Base-by-base conservation (phyloP, 2,329 filamentous ascomycete genomes). In the Exophiala spinifera region DNA sequence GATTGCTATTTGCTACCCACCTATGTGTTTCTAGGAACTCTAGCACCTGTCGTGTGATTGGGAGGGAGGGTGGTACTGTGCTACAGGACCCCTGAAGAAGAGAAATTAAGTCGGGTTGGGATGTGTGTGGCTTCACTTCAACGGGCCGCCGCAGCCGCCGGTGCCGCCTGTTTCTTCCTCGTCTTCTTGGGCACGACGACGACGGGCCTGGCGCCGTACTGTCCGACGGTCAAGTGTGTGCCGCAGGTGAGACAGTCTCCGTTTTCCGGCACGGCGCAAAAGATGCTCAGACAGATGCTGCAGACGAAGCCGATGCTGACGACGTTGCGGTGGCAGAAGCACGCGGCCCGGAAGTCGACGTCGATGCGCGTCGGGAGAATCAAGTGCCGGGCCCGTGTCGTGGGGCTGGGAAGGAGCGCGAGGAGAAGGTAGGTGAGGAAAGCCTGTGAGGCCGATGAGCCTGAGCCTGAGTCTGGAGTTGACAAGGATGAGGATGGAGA, bases 311-410 rank as follows among this genome's bases (percentile, higher is more conserved):
- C 94, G 1, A 91, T 84, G 71, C 96, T 90, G 40, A 99, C 87
- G 17, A 97, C 90, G 33, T 83, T 84, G 47, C 92, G 81, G 73
- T 99, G 94, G 69, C 94, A 99, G 74, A 99, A 99, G 69, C 94
- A 99, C 3, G 94, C 94, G n/a, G 95, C 92, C 40, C 94, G 84
- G 70, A 99, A 99, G 73, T 99, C 95, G 40, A 99, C 91, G 42
- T 87, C 85, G 52, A 91, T 88, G 34, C 89, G 86, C 6, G 88
- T 89, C 0, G 94, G 91, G 3, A 87, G 76, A 39, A 96, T 80
- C 39, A 99, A 75, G 54, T 86, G 81, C 13, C 54, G 34, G 43
- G 79, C 71, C 8, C 85, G 75, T 19, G 81, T 80, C 13, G 76
- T 78, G 55, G 82, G 80, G 64, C 94, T 87, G 0, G 91, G 86